These are phyloP conservation scores for Ambrosiella cleistominuta DNA, from an alignment of 2,329 filamentous ascomycete genomes.

Conservation along the genomic window DNA sequence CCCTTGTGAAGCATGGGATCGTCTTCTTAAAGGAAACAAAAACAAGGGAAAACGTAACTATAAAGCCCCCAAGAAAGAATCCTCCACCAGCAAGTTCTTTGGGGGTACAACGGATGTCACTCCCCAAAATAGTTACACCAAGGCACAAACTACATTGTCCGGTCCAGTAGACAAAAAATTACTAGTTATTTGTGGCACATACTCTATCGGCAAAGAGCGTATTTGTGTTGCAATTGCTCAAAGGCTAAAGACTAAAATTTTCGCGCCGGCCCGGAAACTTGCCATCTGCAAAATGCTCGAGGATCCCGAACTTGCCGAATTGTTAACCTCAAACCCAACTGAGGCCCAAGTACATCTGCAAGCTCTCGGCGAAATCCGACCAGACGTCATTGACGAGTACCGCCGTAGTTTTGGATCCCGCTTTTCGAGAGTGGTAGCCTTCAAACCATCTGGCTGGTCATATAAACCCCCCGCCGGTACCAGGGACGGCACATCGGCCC, in stretches of 20 bases:
- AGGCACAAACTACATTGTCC: constrained; percentile 18
- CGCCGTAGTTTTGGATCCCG: constrained; percentile 61
- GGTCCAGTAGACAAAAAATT: constrained; percentile 24
- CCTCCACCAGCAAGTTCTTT: constrained; percentile 35
- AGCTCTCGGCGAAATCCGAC: constrained; percentile 79
- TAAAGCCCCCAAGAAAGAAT: constrained; percentile 7
- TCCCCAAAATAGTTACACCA: constrained; percentile 5
- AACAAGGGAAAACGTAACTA: constrained; percentile 19
- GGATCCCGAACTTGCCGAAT: constrained; percentile 59
- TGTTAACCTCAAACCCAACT: constrained; percentile 62
- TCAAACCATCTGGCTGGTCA: constrained; percentile 87
- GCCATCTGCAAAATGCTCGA: constrained; percentile 71
- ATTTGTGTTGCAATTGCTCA: constrained; percentile 85
- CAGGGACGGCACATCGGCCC: constrained; percentile 3
- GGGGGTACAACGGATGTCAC: constrained; percentile 17
- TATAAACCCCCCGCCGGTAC: constrained; percentile 49
- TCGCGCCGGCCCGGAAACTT: constrained; percentile 65
- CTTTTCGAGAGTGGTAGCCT: constrained; percentile 76
- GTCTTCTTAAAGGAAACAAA: constrained; percentile 13
- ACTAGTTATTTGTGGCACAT: constrained; percentile 85
- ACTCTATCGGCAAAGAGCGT: constrained; percentile 93
- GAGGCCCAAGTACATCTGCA: constrained; percentile 98
- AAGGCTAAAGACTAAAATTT: constrained; percentile 76
- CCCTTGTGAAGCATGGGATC: constrained; percentile 30
- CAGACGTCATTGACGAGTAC: constrained; percentile 83